These are phyloP conservation scores for Stephanodiscus triporus DNA, from an alignment of 108 stramenopile genomes.

Conservation along the genomic window DNA sequence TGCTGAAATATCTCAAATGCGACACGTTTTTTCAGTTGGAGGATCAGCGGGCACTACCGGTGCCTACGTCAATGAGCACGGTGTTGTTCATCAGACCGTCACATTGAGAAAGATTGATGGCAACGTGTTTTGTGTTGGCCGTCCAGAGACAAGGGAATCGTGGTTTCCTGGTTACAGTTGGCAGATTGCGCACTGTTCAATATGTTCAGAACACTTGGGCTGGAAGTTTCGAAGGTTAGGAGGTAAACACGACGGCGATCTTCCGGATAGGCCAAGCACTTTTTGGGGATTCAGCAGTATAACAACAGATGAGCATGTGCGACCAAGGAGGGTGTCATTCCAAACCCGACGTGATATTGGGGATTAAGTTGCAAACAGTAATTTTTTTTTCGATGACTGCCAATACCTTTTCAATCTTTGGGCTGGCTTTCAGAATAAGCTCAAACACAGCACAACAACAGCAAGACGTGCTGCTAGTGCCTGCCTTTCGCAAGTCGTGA, in stretches of 20 bases:
- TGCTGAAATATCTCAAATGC: conserved; percentile 37
- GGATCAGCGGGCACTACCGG: conserved; percentile 82
- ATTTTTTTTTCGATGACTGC: conserved; percentile 13
- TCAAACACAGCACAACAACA: conserved; percentile 4
- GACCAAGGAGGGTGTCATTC: conserved; percentile 17
- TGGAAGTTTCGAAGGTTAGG: conserved; percentile 74
- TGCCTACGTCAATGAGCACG: conserved; percentile 81
- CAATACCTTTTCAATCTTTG: conserved; percentile 6
- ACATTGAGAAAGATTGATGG: conserved; percentile 64
- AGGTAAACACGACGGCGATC: conserved; percentile 16
- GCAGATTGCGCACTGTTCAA: conserved; percentile 64
- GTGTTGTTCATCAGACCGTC: conserved; percentile 77
- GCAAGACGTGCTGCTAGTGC: neutral
- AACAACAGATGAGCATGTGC: conserved; percentile 21
- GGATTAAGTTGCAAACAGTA: neutral
- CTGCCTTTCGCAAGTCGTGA: neutral
- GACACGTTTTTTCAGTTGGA: conserved; percentile 65
- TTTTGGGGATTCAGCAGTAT: conserved; percentile 34
- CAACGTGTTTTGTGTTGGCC: conserved; percentile 53
- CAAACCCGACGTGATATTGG: neutral
- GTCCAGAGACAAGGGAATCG: conserved; percentile 66
- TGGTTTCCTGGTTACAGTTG: conserved; percentile 86
- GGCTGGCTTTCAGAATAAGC: conserved; percentile 15
- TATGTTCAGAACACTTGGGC: conserved; percentile 70
- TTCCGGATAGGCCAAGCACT: conserved; percentile 5